Percentiles rank a stretch among this genome's conserved stretches.
Conservation (phyloP, 2,329 filamentous ascomycete species). For the Diaporthe citrichinensis region DNA sequence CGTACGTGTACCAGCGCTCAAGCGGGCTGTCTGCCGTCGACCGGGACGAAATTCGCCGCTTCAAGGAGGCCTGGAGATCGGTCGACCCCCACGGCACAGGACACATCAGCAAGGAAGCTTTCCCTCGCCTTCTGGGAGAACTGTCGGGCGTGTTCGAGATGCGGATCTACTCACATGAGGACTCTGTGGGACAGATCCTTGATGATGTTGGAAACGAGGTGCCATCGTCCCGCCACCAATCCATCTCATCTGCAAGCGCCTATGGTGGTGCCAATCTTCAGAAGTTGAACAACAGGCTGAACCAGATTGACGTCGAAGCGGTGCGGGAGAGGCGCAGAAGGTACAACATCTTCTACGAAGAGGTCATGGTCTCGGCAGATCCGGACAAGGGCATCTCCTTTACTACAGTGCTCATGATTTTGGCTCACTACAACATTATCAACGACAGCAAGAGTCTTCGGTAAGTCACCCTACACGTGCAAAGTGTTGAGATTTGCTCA, state of each 20-base stretch:
- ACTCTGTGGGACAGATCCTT: constrained; percentile 88
- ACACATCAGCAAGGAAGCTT: constrained; percentile 90
- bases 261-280: constrained; percentile 78
- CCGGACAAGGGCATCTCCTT: constrained; percentile 92
- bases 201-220: constrained; percentile 80
- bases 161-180: constrained; percentile 93
- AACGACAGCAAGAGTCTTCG: constrained; percentile 95
- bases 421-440: constrained; percentile 99
- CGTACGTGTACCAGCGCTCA: constrained; percentile 97
- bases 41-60: constrained; percentile 92
- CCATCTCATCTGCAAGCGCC: constrained; percentile 65
- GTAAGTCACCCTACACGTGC: constrained; percentile 59
- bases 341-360: constrained; percentile 97
- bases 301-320: constrained; percentile 79
- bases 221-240: constrained; percentile 66
- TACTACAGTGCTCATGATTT: constrained; percentile 91
- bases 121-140: constrained; percentile 90
- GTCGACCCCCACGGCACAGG: constrained; percentile 93
- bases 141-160: constrained; percentile 97
- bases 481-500: neutral
- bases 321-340: constrained; percentile 82
- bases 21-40: constrained; percentile 93
- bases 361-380: constrained; percentile 94
- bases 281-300: constrained; percentile 80
- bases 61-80: constrained; percentile 98